phyloP scores from a whole-genome alignment of 768 basidiomycete species.

The Hirschioporus abietinus region DNA sequence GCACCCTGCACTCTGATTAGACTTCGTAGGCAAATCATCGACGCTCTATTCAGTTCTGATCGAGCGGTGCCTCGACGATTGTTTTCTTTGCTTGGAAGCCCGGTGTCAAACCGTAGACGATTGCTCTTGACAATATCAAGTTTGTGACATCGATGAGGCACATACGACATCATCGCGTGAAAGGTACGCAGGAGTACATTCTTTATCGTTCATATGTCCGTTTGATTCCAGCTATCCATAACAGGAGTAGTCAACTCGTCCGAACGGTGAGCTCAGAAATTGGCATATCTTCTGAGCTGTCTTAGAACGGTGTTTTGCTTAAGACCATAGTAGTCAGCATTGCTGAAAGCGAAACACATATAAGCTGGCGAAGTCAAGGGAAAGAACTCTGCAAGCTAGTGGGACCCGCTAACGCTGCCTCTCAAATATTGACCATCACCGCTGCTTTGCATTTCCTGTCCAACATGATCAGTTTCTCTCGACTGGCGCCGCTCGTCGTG shows the following conservation, averaged over 20 bases:
- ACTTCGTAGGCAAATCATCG: neutral
- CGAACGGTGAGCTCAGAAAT: neutral
- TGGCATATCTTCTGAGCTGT: too few relatives aligned
- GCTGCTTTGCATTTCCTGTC: neutral
- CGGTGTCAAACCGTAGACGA: neutral
- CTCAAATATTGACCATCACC: neutral
- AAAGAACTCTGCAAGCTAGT: neutral
- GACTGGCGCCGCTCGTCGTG: neutral
- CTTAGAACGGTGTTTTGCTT: too few relatives aligned
- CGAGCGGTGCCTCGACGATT: neutral
- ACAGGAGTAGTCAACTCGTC: neutral
- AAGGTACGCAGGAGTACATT: neutral
- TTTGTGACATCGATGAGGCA: neutral
- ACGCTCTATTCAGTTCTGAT: neutral
- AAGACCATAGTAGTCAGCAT: too few relatives aligned
- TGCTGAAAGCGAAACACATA: too few relatives aligned
- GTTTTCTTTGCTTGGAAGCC: neutral
- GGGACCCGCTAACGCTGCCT: neutral
- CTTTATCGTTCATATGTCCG: neutral
- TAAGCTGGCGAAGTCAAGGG: neutral
- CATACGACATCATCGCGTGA: neutral
- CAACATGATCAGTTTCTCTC: neutral
- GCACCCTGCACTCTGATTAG: neutral
- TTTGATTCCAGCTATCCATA: neutral
- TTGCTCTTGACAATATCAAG: neutral